These are phyloP conservation scores for Penicillium vulpinum DNA, from an alignment of 2,329 filamentous ascomycete species.

Conservation along the genomic window DNA sequence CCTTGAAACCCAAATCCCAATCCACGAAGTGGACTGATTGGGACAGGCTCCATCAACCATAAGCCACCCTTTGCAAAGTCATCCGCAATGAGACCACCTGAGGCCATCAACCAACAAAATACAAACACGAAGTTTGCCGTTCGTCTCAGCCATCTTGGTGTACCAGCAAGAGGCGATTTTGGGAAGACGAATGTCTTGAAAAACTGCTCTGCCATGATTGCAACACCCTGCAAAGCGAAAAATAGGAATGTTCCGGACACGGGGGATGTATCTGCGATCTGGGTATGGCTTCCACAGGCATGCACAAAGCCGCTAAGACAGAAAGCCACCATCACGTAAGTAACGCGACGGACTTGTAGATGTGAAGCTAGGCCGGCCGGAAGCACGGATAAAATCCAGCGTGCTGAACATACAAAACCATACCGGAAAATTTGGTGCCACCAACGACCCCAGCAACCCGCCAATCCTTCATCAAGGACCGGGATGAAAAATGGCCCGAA, in stretches of 20 bases:
- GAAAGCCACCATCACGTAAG: slow-evolving; percentile 35
- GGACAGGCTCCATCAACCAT: slow-evolving; percentile 82
- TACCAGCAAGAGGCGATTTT: slow-evolving; percentile 24
- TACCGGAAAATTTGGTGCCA: slow-evolving; percentile 92
- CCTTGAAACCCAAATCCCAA: slow-evolving; percentile 63
- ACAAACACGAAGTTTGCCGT: slow-evolving; percentile 63
- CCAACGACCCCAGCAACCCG: slow-evolving; percentile 79
- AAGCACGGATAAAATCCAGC: slow-evolving; percentile 37
- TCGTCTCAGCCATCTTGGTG: slow-evolving; percentile 53
- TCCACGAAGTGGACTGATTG: slow-evolving; percentile 67
- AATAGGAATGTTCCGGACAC: slow-evolving; percentile 60
- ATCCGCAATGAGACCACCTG: slow-evolving; percentile 66
- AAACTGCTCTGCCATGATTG: slow-evolving; percentile 61
- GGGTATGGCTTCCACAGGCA: slow-evolving; percentile 66
- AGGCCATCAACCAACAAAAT: slow-evolving; percentile 67
- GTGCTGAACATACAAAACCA: slow-evolving; percentile 46
- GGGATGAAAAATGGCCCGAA: slow-evolving; percentile 52
- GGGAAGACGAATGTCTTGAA: slow-evolving; percentile 42
- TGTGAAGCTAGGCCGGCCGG: slow-evolving; percentile 22
- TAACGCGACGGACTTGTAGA: slow-evolving; percentile 19
- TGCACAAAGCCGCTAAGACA: slow-evolving; percentile 57
- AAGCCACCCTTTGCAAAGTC: slow-evolving; percentile 73
- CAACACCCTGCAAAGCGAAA: slow-evolving; percentile 69
- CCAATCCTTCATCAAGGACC: slow-evolving; percentile 64
- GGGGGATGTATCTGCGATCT: slow-evolving; percentile 61